Evolutionary conservation across 2,329 filamentous ascomycete species (phyloP).

Genomic region (Cercospora berteroae): DNA sequence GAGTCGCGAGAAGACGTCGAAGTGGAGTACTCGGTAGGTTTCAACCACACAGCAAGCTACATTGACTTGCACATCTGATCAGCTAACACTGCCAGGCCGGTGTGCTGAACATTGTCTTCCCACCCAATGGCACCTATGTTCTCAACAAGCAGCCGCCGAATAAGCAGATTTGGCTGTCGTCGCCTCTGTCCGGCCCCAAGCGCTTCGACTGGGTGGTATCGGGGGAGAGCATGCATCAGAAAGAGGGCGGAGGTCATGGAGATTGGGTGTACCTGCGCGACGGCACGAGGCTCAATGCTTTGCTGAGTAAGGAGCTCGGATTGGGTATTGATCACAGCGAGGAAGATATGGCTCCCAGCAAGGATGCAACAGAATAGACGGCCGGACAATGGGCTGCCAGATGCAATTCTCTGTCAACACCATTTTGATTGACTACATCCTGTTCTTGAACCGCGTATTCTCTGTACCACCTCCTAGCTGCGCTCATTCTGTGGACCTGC

Average conservation of each 20-base stretch:
- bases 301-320: slow-evolving; percentile 74
- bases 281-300: slow-evolving; percentile 67
- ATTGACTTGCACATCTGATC: neutral
- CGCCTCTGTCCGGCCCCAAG: slow-evolving; percentile 86
- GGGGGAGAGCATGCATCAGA: slow-evolving; percentile 71
- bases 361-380: slow-evolving; percentile 31
- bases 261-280: slow-evolving; percentile 89
- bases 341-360: slow-evolving; percentile 30
- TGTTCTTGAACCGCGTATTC: neutral
- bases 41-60: neutral
- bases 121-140: slow-evolving; percentile 75
- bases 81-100: slow-evolving; percentile 61
- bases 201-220: slow-evolving; percentile 84
- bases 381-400: neutral
- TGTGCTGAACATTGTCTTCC: slow-evolving; percentile 73
- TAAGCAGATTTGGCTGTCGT: slow-evolving; percentile 95
- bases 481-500: neutral
- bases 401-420: neutral
- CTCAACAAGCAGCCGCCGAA: slow-evolving; percentile 99
- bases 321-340: slow-evolving; percentile 54
- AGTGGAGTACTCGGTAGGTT: slow-evolving; percentile 82
- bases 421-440: neutral
- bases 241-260: slow-evolving; percentile 70
- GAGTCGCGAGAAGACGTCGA: slow-evolving; percentile 76
- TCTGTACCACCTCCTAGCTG: neutral